A percentile compares a stretch with the other conserved stretches of the same genome.
Evolutionary conservation across 2,329 filamentous ascomycete genomes (phyloP).

Genomic region (Chrysoporthe cubensis): DNA sequence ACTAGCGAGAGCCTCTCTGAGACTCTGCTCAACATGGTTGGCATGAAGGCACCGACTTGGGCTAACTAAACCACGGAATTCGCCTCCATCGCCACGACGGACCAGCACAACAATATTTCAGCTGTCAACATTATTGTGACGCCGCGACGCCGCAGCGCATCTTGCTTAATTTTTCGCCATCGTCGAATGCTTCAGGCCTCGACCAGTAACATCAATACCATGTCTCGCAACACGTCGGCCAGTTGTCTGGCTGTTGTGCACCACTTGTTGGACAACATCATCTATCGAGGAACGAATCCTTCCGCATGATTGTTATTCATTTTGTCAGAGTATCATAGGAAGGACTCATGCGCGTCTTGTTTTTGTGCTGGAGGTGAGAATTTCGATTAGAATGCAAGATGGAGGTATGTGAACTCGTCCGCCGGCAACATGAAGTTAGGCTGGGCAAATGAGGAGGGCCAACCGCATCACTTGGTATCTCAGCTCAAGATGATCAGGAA

Average conservation of each 20-base stretch:
- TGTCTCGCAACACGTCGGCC: constrained; percentile 17
- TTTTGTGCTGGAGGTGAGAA: constrained; percentile 8
- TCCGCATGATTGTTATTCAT: constrained; percentile 27
- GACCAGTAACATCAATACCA: constrained; percentile 21
- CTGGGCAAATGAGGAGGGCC: constrained; percentile 24
- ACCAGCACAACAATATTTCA: constrained; percentile 14
- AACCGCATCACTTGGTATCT: constrained; percentile 17
- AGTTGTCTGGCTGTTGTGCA: constrained; percentile 14
- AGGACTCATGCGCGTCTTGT: neutral
- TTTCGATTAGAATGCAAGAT: constrained; percentile 26
- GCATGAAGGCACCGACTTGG: constrained; percentile 28
- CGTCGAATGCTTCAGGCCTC: constrained; percentile 11
- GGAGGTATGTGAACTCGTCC: constrained; percentile 26
- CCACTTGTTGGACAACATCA: constrained; percentile 15
- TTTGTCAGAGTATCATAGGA: constrained; percentile 26
- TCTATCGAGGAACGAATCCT: constrained; percentile 33
- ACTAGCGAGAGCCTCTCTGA: constrained; percentile 33
- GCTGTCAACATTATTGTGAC: constrained; percentile 9
- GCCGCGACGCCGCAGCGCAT: constrained; percentile 8
- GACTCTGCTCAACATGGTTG: constrained; percentile 29
- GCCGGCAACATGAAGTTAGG: constrained; percentile 25
- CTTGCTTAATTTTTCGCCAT: constrained; percentile 12
- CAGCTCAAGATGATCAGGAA: constrained; percentile 22
- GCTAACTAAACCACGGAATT: constrained; percentile 13
- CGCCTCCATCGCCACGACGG: neutral